These are phyloP conservation scores for Aphanomyces cochlioides DNA, from an alignment of 352 stramenopile genomes.

Conservation along the genomic window DNA sequence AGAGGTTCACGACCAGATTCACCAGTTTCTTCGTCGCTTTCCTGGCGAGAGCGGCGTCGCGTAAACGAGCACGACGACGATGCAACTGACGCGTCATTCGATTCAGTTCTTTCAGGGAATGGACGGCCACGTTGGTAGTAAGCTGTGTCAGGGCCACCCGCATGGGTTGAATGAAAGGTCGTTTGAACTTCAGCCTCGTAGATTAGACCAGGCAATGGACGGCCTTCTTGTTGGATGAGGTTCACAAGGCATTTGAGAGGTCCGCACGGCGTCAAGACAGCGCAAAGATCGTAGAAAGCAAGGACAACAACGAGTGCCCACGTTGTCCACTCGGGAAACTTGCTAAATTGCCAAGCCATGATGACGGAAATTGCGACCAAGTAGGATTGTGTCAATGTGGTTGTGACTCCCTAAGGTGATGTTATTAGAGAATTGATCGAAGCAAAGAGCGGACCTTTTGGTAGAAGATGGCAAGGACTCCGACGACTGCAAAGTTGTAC, in stretches of 20 bases:
- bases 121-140: constrained; percentile 28
- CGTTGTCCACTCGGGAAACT: constrained; percentile 94
- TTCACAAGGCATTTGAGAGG: constrained; percentile 95
- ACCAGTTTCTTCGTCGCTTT: constrained; percentile 1
- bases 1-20: neutral
- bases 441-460: constrained; percentile 43
- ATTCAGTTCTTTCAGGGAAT: neutral
- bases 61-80: constrained; percentile 17
- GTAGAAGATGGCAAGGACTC: constrained; percentile 84
- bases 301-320: constrained; percentile 93
- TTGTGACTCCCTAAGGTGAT: constrained; percentile 40
- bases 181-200: constrained; percentile 66
- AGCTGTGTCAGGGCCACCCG: neutral
- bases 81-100: neutral
- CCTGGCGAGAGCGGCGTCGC: constrained; percentile 16
- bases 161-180: constrained; percentile 2
- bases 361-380: constrained; percentile 95
- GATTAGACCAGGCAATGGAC: constrained; percentile 86
- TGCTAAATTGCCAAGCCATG: constrained; percentile 96
- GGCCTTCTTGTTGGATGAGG: constrained; percentile 89
- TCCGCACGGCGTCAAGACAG: constrained; percentile 98
- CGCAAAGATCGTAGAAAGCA: constrained; percentile 98
- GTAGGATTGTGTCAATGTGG: constrained; percentile 91
- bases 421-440: neutral
- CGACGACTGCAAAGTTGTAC: constrained; percentile 86